Base-by-base conservation (phyloP, 1,139 yeast species). In the Geotrichum klebahnii region DNA sequence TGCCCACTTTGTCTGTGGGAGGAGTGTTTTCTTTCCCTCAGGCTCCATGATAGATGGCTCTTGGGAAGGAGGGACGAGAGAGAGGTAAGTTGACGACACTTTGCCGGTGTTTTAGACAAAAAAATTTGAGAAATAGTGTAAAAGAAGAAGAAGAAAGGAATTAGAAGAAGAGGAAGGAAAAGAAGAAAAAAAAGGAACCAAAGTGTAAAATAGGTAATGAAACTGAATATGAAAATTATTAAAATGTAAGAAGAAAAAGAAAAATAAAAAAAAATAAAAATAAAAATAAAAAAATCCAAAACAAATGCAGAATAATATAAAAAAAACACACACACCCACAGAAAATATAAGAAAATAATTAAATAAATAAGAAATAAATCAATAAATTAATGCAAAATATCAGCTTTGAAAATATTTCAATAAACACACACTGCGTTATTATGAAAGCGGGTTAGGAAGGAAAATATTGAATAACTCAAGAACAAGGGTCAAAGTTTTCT, bases 131-230 rank as follows among this genome's bases (percentile, higher is more conserved):
- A 51, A 50, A 42, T 40, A 50, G n/a, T n/a, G n/a, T n/a, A n/a
- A n/a, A n/a, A n/a, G n/a, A n/a, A n/a, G n/a, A n/a, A n/a, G n/a
- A n/a, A n/a, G n/a, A n/a, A 50, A 48, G 52, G 51, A 50, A 52
- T 41, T 51, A 54, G 50, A 48, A 54, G 49, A 50, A 46, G 34
- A 51, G 53, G 50, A 46, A 50, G 51, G 39, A 44, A 46, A 44
- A 47, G 40, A 44, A 48, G 45, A 47, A 53, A 41, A 42, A 14
- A 26, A 14, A 8, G 16, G 17, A 8, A 8, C n/a, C n/a, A n/a
- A n/a, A n/a, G n/a, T n/a, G n/a, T n/a, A n/a, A n/a, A n/a, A n/a
- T n/a, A n/a, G n/a, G n/a, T n/a, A n/a, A n/a, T n/a, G n/a, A n/a
- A n/a, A n/a, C n/a, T n/a, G n/a, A n/a, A n/a, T n/a, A n/a, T n/a